These are phyloP conservation scores for Nannochloris sp. DNA, from an alignment of 139 green algal genomes.

Conservation along the genomic window DNA sequence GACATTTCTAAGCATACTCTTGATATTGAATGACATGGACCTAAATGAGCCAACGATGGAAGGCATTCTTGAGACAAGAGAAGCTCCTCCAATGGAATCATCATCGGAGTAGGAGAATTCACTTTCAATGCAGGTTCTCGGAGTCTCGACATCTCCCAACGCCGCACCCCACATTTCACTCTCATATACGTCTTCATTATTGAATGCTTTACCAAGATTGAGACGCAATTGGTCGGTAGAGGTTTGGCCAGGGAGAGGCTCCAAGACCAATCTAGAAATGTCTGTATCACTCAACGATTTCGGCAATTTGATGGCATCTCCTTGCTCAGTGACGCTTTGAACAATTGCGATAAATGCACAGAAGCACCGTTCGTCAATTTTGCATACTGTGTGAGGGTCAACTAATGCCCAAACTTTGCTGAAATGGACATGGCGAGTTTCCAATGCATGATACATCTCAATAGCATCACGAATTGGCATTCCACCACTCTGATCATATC, in stretches of 20 bases:
- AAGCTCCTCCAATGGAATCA: not conserved
- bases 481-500: not conserved
- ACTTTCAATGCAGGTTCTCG: constrained; percentile 2
- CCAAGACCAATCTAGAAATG: not conserved
- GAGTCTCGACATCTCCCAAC: not conserved
- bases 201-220: not conserved
- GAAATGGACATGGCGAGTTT: not conserved
- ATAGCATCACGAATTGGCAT: constrained; percentile 2
- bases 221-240: too few species aligned
- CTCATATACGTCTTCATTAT: not conserved
- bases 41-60: not conserved
- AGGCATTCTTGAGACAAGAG: not conserved
- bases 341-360: not conserved
- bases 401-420: constrained; percentile 1
- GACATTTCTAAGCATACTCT: not conserved
- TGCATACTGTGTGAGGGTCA: not conserved
- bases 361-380: not conserved
- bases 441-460: not conserved
- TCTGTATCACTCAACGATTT: not conserved
- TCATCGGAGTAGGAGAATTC: not conserved
- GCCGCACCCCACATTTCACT: not conserved
- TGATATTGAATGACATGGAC: not conserved
- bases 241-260: not conserved
- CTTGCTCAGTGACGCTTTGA: constrained; percentile 1
- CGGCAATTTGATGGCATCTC: not conserved